phyloP scores from a whole-genome alignment of 2,329 filamentous ascomycete genomes.

The Ophiostoma perfectum region DNA sequence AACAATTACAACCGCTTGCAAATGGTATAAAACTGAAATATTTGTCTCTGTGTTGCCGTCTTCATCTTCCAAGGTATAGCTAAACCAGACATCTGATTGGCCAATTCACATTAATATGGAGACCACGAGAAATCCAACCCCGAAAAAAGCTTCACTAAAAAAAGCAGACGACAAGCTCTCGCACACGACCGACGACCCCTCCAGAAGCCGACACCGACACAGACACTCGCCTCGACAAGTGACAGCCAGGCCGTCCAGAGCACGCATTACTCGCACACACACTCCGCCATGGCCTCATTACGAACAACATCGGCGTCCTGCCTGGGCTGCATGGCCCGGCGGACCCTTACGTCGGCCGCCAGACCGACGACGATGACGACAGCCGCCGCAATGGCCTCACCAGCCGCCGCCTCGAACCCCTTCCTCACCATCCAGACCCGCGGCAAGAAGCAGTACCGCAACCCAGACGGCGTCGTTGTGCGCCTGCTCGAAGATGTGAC shows the following conservation, averaged over 20 bases:
- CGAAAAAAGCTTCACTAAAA: conserved; percentile 12
- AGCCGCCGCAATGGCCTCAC: conserved; percentile 27
- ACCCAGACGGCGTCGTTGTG: conserved; percentile 41
- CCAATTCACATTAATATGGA: not conserved
- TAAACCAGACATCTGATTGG: conserved; percentile 16
- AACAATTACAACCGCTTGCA: too few species aligned
- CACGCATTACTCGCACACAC: not conserved
- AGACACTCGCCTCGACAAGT: not conserved
- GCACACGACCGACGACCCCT: conserved; percentile 10
- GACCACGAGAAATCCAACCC: conserved; percentile 1
- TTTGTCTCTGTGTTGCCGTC: not conserved
- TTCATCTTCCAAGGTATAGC: not conserved
- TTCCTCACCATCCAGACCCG: conserved; percentile 27
- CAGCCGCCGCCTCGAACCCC: conserved; percentile 24
- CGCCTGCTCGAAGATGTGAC: conserved; percentile 40
- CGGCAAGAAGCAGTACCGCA: conserved; percentile 35
- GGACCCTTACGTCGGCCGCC: not conserved
- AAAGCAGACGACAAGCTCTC: conserved; percentile 11
- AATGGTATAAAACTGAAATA: too few species aligned
- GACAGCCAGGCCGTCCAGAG: not conserved
- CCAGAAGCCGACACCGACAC: not conserved
- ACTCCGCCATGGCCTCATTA: conserved; percentile 16
- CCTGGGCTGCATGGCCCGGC: conserved; percentile 19
- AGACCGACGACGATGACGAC: not conserved
- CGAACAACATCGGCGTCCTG: conserved; percentile 25